Base-by-base conservation (phyloP, 1,284 basidiomycete species). In the Apiotrichum gamsii region DNA sequence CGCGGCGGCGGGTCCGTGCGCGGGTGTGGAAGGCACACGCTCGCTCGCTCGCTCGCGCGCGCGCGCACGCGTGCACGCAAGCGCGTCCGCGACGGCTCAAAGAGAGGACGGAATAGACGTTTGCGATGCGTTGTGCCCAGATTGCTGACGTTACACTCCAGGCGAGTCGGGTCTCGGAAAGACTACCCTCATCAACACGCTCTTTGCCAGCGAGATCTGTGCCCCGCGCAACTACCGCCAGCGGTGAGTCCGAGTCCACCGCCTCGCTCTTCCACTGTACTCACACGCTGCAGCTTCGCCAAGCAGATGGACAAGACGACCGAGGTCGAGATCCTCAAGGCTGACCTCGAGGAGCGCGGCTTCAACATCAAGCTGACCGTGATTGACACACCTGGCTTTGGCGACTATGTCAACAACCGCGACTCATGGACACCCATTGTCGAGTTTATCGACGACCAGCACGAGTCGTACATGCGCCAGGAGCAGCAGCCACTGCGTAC, bases 351-450 rank as follows among this genome's bases (percentile, higher is more conserved):
- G 75, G 94, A 98, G 76, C 90, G 95, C 73, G 87, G 90, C 65
- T 98, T 98, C 83, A 95, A 93, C 75, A 93, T 96, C 78, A 97
- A 97, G 80, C 83, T 98, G 54, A 94, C 88, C 21, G 93, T 97
- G 68, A 94, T 98, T 64, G 94, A 98, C 75, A 97, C 93, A 19
- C 94, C 94, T 51, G 94, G 94, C 16, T 98, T 97, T 60, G 94
- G 94, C 33, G 94, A 98, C 84, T 97, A 97, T 67, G 91, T 98
- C 76, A 97, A 98, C 84, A 98, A 98, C 81, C 84, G 90, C 53
- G 94, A 98, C 74, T 90, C 88, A 35, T 99, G 94, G 94, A 79
- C 83, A 18, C 94, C 95, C 48, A 97, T 99, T 57, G 85, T 99
- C 68, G 94, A 99, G 73, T 98, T 98, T 73, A 90, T 98, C 64